Percentiles rank a stretch among this genome's conserved stretches.
Conservation (phyloP, 345 rosid species). For the Geranium brycei region DNA sequence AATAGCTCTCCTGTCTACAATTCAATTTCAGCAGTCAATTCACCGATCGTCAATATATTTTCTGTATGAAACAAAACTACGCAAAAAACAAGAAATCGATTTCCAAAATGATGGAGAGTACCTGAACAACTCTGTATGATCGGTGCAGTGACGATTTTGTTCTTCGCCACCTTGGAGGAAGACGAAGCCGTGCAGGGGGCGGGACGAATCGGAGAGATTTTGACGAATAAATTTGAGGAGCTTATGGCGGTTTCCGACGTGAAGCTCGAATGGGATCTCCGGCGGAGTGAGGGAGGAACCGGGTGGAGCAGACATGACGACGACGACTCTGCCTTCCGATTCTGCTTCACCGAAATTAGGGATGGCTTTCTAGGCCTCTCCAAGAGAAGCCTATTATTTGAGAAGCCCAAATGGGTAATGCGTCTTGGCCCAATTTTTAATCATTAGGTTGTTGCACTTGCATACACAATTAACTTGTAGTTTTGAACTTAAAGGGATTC, state of each 20-base stretch:
- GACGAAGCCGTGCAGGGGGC: conserved; percentile 55
- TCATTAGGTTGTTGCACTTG: too few species aligned
- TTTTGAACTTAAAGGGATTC: too few species aligned
- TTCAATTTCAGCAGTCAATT: conserved; percentile 7
- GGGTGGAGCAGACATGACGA: conserved; percentile 30
- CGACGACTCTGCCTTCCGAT: conserved; percentile 8
- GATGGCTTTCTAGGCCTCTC: too few species aligned
- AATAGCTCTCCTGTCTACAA: conserved; percentile 75
- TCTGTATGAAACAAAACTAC: background rate
- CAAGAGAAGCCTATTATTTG: too few species aligned
- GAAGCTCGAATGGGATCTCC: conserved; percentile 54
- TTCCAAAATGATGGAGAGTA: conserved; percentile 7
- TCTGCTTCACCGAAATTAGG: background rate
- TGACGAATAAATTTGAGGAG: conserved; percentile 43
- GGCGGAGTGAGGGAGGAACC: conserved; percentile 50
- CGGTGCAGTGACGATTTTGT: conserved; percentile 69
- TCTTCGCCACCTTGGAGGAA: conserved; percentile 91
- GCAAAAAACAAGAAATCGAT: background rate
- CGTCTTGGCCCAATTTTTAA: too few species aligned
- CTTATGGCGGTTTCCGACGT: conserved; percentile 51
- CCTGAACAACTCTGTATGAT: conserved; percentile 90
- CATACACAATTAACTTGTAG: too few species aligned
- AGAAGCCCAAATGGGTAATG: too few species aligned
- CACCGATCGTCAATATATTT: background rate
- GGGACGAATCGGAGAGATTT: conserved; percentile 33